These are phyloP conservation scores for Leccinum subgranulosum DNA, from an alignment of 768 basidiomycete species.

Conservation along the genomic window DNA sequence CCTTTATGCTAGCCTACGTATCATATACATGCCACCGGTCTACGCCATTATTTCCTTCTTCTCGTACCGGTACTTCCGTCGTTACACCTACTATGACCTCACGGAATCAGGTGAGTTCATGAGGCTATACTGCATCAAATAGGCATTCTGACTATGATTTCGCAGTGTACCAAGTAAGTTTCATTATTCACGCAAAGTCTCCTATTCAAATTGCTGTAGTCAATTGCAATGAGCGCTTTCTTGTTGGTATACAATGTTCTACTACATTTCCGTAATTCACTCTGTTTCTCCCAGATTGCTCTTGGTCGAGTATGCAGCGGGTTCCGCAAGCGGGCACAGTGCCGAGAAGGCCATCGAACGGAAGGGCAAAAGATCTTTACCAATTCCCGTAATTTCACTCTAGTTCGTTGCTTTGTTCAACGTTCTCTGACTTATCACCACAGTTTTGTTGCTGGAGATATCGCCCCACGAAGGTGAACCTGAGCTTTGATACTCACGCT, in stretches of 20 bases:
- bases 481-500: neutral
- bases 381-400: constrained; percentile 54
- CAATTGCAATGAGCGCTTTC: constrained; percentile 83
- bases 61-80: constrained; percentile 79
- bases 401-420: neutral
- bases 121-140: constrained; percentile 2
- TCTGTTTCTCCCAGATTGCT: constrained; percentile 48
- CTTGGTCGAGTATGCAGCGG: constrained; percentile 81
- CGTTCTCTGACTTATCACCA: neutral
- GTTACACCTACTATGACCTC: constrained; percentile 64
- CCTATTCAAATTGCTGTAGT: constrained; percentile 40
- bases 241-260: constrained; percentile 46
- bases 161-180: constrained; percentile 64
- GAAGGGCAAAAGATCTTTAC: constrained; percentile 75
- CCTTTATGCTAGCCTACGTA: constrained; percentile 51
- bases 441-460: constrained; percentile 83
- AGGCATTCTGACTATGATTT: constrained; percentile 23
- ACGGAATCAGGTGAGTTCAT: constrained; percentile 44
- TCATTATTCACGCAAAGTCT: neutral
- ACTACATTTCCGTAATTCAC: neutral
- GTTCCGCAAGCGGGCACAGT: constrained; percentile 58
- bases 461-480: constrained; percentile 68
- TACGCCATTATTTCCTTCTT: constrained; percentile 84
- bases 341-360: constrained; percentile 66
- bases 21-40: constrained; percentile 80